phyloP scores from a whole-genome alignment of 2,329 filamentous ascomycete species.

The Zymoseptoria pseudotritici region DNA sequence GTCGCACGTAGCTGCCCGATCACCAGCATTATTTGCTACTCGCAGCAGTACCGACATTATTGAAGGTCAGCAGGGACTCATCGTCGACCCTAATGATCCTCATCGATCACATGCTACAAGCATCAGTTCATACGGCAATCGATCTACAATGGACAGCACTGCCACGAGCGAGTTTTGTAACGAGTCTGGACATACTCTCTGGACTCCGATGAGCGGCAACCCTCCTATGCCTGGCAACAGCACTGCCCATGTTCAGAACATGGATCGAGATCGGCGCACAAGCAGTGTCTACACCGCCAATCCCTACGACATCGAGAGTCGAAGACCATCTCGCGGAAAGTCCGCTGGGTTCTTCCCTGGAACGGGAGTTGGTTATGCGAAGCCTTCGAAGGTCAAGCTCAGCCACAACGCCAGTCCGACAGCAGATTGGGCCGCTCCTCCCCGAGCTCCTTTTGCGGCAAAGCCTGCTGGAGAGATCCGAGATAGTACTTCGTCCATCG shows the following conservation, averaged over 20 bases:
- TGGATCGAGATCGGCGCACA: conserved; percentile 26
- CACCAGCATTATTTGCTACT: conserved; percentile 52
- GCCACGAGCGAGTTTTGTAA: conserved; percentile 27
- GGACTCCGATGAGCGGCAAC: conserved; percentile 25
- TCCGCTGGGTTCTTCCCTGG: conserved; percentile 45
- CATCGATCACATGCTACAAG: conserved; percentile 20
- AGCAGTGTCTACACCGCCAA: conserved; percentile 41
- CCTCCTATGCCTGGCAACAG: conserved; percentile 6
- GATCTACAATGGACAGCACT: conserved; percentile 24
- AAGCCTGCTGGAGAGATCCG: conserved; percentile 16
- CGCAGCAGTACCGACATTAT: conserved; percentile 19
- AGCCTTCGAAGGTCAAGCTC: conserved; percentile 22
- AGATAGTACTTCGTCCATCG: conserved; percentile 23
- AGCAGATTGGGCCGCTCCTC: conserved; percentile 19
- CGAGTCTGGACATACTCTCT: conserved; percentile 24
- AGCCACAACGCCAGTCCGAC: conserved; percentile 18
- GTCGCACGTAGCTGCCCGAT: conserved; percentile 60
- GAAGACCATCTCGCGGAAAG: conserved; percentile 34
- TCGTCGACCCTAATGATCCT: conserved; percentile 22
- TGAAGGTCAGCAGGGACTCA: conserved; percentile 24
- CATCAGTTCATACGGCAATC: conserved; percentile 22
- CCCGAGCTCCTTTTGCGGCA: conserved; percentile 8
- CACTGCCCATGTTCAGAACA: neutral
- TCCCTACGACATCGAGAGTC: conserved; percentile 40
- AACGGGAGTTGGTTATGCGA: conserved; percentile 20